Conservation (phyloP, 495 filamentous ascomycete genomes). For the Podospora appendiculata region DNA sequence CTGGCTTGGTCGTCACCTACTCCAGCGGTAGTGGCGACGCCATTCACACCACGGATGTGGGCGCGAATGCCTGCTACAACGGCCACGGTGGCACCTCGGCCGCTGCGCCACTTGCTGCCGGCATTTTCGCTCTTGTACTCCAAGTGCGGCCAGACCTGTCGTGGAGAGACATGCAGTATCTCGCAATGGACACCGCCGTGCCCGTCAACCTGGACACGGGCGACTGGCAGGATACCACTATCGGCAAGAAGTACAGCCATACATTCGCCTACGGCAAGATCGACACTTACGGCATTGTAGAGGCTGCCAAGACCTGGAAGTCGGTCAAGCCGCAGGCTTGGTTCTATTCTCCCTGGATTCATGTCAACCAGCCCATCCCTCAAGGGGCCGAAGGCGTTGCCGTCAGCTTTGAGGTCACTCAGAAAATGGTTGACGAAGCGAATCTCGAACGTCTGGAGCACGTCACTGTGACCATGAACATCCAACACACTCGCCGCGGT, state of each 20-base stretch:
- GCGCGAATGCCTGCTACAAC: slow-evolving; percentile 65
- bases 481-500: slow-evolving; percentile 75
- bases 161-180: slow-evolving; percentile 92
- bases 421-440: slow-evolving; percentile 64
- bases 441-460: slow-evolving; percentile 86
- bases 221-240: slow-evolving; percentile 67
- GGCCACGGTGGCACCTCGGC: slow-evolving; percentile 93
- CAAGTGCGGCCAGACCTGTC: slow-evolving; percentile 77
- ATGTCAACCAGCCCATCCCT: slow-evolving; percentile 78
- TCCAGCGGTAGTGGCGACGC: slow-evolving; percentile 82
- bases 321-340: slow-evolving; percentile 95
- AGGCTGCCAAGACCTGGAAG: slow-evolving; percentile 77
- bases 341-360: slow-evolving; percentile 88
- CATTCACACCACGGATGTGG: slow-evolving; percentile 96
- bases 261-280: slow-evolving; percentile 93
- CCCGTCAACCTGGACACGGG: slow-evolving; percentile 68
- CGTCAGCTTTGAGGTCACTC: slow-evolving; percentile 68
- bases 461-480: slow-evolving; percentile 96
- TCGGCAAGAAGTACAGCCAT: slow-evolving; percentile 84
- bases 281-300: slow-evolving; percentile 78
- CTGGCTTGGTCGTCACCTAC: slow-evolving; percentile 90
- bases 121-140: slow-evolving; percentile 87
- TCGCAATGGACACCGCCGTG: slow-evolving; percentile 77
- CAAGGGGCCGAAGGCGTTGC: slow-evolving; percentile 76
- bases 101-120: slow-evolving; percentile 84